Percentiles rank a stretch among this genome's conserved stretches.
phyloP scores from a whole-genome alignment of 2,329 filamentous ascomycete species.

The Talaromyces sp. region DNA sequence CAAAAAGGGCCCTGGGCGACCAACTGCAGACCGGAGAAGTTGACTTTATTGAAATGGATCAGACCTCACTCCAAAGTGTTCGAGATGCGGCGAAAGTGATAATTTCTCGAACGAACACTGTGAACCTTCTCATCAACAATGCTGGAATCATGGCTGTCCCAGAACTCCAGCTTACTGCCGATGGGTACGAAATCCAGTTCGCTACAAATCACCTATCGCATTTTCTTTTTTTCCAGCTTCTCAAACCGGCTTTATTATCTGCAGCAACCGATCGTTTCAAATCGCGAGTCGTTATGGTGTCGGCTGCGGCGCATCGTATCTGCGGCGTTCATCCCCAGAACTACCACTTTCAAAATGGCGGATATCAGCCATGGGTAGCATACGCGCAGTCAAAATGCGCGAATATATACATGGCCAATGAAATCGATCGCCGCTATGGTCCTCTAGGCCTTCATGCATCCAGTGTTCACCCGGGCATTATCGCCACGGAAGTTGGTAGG shows the following conservation, averaged over 20 bases:
- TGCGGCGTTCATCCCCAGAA: background rate
- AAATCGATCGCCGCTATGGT: conserved; percentile 4
- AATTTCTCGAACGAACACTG: background rate
- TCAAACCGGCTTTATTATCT: conserved; percentile 4
- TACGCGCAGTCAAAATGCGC: conserved; percentile 8
- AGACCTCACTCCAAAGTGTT: conserved; percentile 2
- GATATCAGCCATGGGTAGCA: conserved; percentile 3
- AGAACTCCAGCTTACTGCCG: background rate
- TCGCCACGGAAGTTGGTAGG: conserved; percentile 1
- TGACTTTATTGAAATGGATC: conserved; percentile 1
- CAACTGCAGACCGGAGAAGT: conserved; percentile 1
- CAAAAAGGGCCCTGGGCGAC: background rate
- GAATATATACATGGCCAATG: conserved; percentile 6
- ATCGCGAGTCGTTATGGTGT: conserved; percentile 3
- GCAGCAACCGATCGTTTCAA: background rate
- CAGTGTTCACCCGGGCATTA: conserved; percentile 4
- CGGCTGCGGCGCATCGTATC: conserved; percentile 1
- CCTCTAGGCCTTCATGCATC: conserved; percentile 1
- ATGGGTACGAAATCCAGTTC: conserved; percentile 9
- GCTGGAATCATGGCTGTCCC: conserved; percentile 1
- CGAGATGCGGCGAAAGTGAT: background rate
- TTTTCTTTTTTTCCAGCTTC: conserved; percentile 3
- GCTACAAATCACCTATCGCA: conserved; percentile 7
- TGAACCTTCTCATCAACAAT: conserved; percentile 9
- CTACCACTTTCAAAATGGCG: conserved; percentile 4